Percentiles rank a stretch among this genome's conserved stretches.
Conservation (phyloP, 768 basidiomycete genomes). For the Butyriboletus loyo region DNA sequence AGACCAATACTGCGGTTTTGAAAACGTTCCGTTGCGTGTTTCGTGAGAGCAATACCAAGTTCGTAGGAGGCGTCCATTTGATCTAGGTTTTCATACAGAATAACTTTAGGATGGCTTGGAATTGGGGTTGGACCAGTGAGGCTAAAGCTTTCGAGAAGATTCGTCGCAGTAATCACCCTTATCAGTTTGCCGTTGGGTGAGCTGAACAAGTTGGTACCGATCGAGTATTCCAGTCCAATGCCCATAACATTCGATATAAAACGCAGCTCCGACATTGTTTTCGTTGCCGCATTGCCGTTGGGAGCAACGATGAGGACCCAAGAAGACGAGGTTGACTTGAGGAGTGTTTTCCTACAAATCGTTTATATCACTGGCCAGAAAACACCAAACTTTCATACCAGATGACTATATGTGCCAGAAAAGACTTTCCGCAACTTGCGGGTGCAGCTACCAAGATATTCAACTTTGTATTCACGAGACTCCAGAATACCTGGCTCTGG, state of each 20-base stretch:
- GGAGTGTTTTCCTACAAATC: slow-evolving; percentile 51
- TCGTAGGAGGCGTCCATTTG: slow-evolving; percentile 81
- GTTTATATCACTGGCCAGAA: slow-evolving; percentile 12
- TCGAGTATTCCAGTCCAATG: slow-evolving; percentile 38
- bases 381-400: slow-evolving; percentile 52
- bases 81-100: slow-evolving; percentile 85
- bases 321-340: slow-evolving; percentile 38
- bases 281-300: slow-evolving; percentile 51
- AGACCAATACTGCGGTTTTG: slow-evolving; percentile 76
- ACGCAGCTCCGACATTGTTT: slow-evolving; percentile 53
- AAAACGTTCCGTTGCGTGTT: slow-evolving; percentile 56
- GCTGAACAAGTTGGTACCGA: slow-evolving; percentile 32
- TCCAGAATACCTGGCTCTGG: slow-evolving; percentile 91
- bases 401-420: slow-evolving; percentile 61
- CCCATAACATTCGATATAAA: slow-evolving; percentile 35
- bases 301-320: slow-evolving; percentile 68
- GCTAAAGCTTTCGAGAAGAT: slow-evolving; percentile 46
- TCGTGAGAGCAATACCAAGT: slow-evolving; percentile 69
- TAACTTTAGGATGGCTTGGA: slow-evolving; percentile 50
- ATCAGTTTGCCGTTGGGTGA: slow-evolving; percentile 43
- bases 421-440: slow-evolving; percentile 76
- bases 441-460: slow-evolving; percentile 80
- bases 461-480: slow-evolving; percentile 58
- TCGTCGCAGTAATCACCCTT: slow-evolving; percentile 53
- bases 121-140: slow-evolving; percentile 23